phyloP scores from a whole-genome alignment of 345 rosid species.

The Abelmoschus esculentus region DNA sequence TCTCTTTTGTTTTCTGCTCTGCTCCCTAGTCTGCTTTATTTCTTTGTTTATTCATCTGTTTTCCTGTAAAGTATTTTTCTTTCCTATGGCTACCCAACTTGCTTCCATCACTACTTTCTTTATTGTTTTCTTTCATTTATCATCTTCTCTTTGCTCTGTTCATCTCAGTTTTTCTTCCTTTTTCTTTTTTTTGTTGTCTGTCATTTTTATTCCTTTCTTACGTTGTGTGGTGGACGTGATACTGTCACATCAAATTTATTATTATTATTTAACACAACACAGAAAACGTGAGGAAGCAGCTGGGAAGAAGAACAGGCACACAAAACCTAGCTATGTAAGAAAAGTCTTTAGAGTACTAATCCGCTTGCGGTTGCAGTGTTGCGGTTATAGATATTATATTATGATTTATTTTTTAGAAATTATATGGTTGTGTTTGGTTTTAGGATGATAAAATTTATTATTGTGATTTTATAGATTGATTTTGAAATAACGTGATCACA shows the following conservation, averaged over 20 bases:
- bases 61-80: neutral
- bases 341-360: no score
- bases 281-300: neutral
- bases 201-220: neutral
- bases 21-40: no score
- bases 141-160: neutral
- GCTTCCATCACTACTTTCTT: constrained; percentile 2
- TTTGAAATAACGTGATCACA: no score
- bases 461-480: no score
- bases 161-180: neutral
- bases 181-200: neutral
- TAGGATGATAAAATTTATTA: no score
- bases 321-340: neutral
- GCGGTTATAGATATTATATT: no score
- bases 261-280: no score
- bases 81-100: neutral
- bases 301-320: neutral
- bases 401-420: no score
- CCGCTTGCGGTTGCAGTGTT: no score
- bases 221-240: neutral
- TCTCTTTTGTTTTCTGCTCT: no score
- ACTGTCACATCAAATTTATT: neutral
- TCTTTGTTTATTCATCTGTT: neutral
- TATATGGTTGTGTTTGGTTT: no score
- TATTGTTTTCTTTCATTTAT: no score